These are phyloP conservation scores for Podila epigama DNA, from an alignment of 192 early-diverging fungal species.

Conservation along the genomic window DNA sequence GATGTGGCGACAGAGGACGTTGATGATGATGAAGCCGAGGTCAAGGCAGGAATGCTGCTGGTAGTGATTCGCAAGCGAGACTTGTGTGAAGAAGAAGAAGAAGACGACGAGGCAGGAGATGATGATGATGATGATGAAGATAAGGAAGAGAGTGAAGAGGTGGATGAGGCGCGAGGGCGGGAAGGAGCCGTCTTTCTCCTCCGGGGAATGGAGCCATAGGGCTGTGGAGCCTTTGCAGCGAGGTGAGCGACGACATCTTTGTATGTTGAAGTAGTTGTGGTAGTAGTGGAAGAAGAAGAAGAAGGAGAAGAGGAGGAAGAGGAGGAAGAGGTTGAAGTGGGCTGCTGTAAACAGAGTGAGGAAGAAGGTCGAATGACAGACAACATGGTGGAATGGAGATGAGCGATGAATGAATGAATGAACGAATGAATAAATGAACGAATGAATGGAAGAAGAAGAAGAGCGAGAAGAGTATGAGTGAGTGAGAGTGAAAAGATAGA, in stretches of 20 bases:
- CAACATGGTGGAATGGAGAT: slow-evolving; percentile 1
- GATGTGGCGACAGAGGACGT: slow-evolving; percentile 9
- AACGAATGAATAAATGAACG: not conserved
- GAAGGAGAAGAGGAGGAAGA: not conserved
- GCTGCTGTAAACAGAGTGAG: slow-evolving; percentile 27
- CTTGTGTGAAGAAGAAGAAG: slow-evolving; percentile 5
- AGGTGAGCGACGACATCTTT: slow-evolving; percentile 2
- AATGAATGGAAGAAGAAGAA: not conserved
- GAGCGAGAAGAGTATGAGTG: not conserved
- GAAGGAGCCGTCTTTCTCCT: not conserved
- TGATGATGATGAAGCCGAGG: not conserved
- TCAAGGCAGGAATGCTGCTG: not conserved
- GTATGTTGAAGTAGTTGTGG: not conserved
- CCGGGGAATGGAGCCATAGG: slow-evolving; percentile 42
- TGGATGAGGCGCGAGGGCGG: not conserved
- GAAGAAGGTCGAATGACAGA: slow-evolving; percentile 20
- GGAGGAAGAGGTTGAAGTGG: not conserved
- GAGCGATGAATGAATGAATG: not conserved
- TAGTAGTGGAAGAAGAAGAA: not conserved
- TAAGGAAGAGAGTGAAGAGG: not conserved
- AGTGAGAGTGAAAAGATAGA: not conserved
- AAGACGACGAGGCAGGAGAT: not conserved
- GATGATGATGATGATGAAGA: not conserved
- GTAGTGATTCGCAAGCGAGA: too few relatives aligned
- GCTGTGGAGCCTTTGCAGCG: slow-evolving; percentile 11